Conservation (phyloP, 331 rosid species). For the Dryas integrifolia region DNA sequence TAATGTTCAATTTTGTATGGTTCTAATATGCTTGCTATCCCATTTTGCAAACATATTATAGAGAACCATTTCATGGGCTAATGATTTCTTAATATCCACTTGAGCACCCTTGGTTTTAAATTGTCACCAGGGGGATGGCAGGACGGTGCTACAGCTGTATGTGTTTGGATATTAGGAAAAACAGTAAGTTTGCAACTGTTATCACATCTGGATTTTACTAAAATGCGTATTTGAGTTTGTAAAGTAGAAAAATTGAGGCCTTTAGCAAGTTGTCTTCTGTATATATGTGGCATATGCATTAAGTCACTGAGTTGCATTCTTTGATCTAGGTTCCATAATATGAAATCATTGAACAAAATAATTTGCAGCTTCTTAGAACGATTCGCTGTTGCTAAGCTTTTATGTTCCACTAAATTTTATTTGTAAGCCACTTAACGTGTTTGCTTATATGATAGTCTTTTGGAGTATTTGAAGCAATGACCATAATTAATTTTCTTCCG, state of each 20-base stretch:
- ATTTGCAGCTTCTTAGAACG: background rate
- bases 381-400: no score
- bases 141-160: constrained; percentile 92
- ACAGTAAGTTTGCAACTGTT: constrained; percentile 49
- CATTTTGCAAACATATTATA: background rate
- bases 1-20: no score
- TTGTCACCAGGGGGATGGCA: constrained; percentile 77
- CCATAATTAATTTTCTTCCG: no score
- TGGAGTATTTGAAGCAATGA: no score
- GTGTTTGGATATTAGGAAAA: constrained; percentile 80
- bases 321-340: background rate
- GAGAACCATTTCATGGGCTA: background rate
- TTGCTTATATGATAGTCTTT: no score
- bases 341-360: background rate
- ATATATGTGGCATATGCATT: background rate
- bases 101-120: constrained; percentile 16
- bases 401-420: no score
- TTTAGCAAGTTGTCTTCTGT: background rate
- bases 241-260: background rate
- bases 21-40: no score
- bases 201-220: background rate
- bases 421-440: no score
- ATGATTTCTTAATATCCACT: constrained; percentile 21
- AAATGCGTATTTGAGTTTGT: background rate
- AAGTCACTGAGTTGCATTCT: background rate